Percentiles rank a stretch among this genome's conserved stretches.
These are phyloP conservation scores for Vanilla planifolia DNA, from an alignment of 106 monocot species.

Conservation along the genomic window DNA sequence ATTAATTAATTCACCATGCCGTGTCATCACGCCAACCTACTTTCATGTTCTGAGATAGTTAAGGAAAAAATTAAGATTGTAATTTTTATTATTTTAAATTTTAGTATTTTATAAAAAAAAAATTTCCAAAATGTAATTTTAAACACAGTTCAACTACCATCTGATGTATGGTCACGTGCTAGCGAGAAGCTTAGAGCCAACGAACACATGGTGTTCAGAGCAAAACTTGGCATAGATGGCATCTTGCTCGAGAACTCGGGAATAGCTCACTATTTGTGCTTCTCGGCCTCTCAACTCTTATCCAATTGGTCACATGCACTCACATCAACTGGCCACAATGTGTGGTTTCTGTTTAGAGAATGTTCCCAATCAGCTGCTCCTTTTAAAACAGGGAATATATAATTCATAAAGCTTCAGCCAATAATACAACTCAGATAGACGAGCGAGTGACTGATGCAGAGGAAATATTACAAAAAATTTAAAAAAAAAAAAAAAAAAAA, in stretches of 20 bases:
- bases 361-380: not conserved
- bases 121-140: no score
- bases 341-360: not conserved
- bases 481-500: not conserved
- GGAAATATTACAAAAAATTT: not conserved
- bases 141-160: no score
- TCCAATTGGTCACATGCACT: no score
- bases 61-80: no score
- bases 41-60: no score
- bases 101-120: no score
- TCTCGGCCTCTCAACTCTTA: not conserved
- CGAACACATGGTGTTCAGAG: not conserved
- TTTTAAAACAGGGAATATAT: not conserved
- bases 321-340: not conserved
- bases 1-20: no score
- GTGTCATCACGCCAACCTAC: no score
- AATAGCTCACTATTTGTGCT: not conserved
- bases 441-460: not conserved
- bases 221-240: not conserved
- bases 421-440: not conserved
- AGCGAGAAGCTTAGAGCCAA: not conserved
- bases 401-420: not conserved
- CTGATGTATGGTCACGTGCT: slow-evolving; percentile 1
- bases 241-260: not conserved
- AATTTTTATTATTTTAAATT: no score